Evolutionary conservation across 1,284 basidiomycete genomes (phyloP).

Genomic region (Melampsora larici-populina): DNA sequence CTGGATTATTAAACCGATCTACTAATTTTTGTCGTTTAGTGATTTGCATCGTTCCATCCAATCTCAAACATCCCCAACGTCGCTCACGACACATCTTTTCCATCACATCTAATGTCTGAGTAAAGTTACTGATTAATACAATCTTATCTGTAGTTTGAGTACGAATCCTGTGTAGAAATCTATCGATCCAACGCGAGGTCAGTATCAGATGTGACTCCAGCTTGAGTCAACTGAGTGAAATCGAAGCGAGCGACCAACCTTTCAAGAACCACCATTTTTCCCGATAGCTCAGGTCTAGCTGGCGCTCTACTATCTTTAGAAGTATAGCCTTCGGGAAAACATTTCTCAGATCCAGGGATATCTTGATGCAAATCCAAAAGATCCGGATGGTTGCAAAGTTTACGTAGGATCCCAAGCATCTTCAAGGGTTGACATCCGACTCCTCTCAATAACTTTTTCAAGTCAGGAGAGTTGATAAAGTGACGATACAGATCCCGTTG

Average conservation of each 20-base stretch:
- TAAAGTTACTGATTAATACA: slow-evolving; percentile 97
- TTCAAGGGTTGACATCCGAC: slow-evolving; percentile 91
- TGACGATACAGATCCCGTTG: slow-evolving; percentile 84
- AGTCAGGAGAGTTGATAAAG: slow-evolving; percentile 92
- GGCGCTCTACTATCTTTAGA: slow-evolving; percentile 55
- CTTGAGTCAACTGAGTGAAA: not conserved
- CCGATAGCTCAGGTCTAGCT: slow-evolving; percentile 63
- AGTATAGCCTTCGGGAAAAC: slow-evolving; percentile 78
- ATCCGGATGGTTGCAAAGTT: slow-evolving; percentile 96
- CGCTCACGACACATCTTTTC: slow-evolving; percentile 71
- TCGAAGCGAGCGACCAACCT: slow-evolving; percentile 59
- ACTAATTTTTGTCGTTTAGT: slow-evolving; percentile 95
- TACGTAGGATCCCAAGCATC: slow-evolving; percentile 93
- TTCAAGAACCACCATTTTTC: slow-evolving; percentile 91
- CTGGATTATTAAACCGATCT: slow-evolving; percentile 94
- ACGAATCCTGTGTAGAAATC: slow-evolving; percentile 78
- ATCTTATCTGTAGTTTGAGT: slow-evolving; percentile 91
- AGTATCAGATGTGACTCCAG: not conserved
- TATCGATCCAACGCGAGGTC: slow-evolving; percentile 51
- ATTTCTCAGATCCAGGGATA: slow-evolving; percentile 74
- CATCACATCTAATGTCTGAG: slow-evolving; percentile 91
- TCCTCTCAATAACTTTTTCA: slow-evolving; percentile 84
- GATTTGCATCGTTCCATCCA: slow-evolving; percentile 91
- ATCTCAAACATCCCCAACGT: slow-evolving; percentile 85
- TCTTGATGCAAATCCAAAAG: slow-evolving; percentile 83